A percentile compares a stretch with the other conserved stretches of the same genome.
Conservation (phyloP, 139 green algal genomes). For the Protoeuglena noctilucae region DNA sequence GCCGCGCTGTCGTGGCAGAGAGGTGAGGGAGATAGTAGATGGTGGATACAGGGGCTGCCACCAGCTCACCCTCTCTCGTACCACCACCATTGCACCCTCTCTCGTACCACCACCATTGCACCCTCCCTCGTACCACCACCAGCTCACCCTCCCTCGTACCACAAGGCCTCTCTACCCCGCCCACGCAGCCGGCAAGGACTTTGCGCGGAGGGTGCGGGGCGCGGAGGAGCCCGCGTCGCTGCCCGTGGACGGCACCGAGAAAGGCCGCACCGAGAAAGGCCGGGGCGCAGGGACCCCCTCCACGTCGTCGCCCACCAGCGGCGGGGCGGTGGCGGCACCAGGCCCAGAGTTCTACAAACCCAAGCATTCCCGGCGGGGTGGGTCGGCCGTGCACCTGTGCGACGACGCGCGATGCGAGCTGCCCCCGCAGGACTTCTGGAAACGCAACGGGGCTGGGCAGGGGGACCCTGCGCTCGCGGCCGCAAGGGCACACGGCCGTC, state of each 20-base stretch:
- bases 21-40: no score
- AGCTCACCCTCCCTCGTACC: background rate
- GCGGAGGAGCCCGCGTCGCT: background rate
- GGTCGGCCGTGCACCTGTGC: constrained; percentile 35
- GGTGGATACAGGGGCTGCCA: constrained; percentile 24
- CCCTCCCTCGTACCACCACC: constrained; percentile 10
- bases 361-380: constrained; percentile 2
- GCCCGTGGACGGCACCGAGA: background rate
- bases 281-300: background rate
- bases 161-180: background rate
- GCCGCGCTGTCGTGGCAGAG: constrained; percentile 33
- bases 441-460: no score
- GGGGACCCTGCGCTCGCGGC: no score
- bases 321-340: constrained; percentile 1
- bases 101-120: constrained; percentile 5
- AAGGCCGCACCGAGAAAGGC: background rate
- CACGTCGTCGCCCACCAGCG: background rate
- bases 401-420: constrained; percentile 36
- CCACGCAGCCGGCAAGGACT: background rate
- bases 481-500: no score
- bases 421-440: constrained; percentile 21
- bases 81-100: constrained; percentile 12
- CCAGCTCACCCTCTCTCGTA: constrained; percentile 19
- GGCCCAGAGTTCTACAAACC: constrained; percentile 3
- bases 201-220: background rate